Percentiles rank a stretch among this genome's conserved stretches.
Evolutionary conservation across 2,329 filamentous ascomycete genomes (phyloP).

Genomic region (Diaporthe helianthi): DNA sequence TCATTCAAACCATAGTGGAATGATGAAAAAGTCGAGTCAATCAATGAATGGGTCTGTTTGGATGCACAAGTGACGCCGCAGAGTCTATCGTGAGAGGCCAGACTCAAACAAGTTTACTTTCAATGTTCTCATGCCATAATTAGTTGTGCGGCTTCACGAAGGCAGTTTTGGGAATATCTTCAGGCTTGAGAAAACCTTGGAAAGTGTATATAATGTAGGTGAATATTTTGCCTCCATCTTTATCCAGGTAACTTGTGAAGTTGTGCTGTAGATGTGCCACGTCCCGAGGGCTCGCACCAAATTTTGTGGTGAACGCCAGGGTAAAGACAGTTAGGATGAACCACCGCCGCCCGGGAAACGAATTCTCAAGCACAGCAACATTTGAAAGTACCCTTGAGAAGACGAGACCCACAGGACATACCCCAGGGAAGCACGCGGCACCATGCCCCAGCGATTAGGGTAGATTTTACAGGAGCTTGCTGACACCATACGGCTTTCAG

Average conservation of each 20-base stretch:
- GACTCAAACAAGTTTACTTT: not conserved
- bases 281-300: too few relatives aligned
- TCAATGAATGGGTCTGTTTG: too few relatives aligned
- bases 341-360: too few relatives aligned
- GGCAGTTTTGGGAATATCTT: not conserved
- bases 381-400: not conserved
- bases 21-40: too few relatives aligned
- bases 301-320: too few relatives aligned
- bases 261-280: too few relatives aligned
- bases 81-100: not conserved
- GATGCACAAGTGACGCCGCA: not conserved
- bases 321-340: not conserved
- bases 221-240: too few relatives aligned
- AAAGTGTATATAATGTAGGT: too few relatives aligned
- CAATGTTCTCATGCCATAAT: not conserved
- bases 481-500: too few relatives aligned
- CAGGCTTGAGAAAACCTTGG: too few relatives aligned
- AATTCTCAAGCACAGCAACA: not conserved
- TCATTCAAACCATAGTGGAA: too few relatives aligned
- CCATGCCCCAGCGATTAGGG: not conserved
- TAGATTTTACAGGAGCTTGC: not conserved
- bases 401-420: not conserved
- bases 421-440: not conserved
- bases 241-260: too few relatives aligned
- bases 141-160: not conserved